Evolutionary conservation across 176 grass and related monocot genomes (phyloP), one percentile per base, ranked within the genome.

Genomic region (Raddia distichophylla): DNA sequence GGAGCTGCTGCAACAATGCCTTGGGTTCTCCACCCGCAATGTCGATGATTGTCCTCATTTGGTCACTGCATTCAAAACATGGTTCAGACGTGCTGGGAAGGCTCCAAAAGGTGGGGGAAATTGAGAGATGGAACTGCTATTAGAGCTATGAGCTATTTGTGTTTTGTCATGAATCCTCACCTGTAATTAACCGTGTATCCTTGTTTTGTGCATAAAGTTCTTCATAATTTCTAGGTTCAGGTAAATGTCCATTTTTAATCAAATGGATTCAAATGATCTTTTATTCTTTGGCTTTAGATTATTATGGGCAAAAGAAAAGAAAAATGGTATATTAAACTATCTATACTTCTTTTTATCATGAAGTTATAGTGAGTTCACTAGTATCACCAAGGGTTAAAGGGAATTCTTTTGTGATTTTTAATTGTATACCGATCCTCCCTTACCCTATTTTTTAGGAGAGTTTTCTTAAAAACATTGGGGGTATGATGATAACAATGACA

Each of bases 21-120:
- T 98, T 0, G 84, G 90, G 43, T 98, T 98, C 82, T 91, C 92
- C 0, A 93, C 90, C 34, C 84, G 92, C 73, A 91, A 91, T n/a
- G 69, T 90, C 0, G 48, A 81, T 0, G 83, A 82, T 60, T 86
- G 81, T 69, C 80, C 40, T 6, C 82, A 79, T 62, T 69, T 90
- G 73, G 71, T 93, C 2, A 3, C 77, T 1, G 75, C 77, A 6
- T 84, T 87, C 75, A 80, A 86, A 66, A 84, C 80, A 0, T 80
- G 77, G 80, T 87, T 89, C 67, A 55, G 69, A 40, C 88, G 79
- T 10, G 84, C 88, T 75, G 75, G 45, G 9, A 49, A 51, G 78
- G 15, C 51, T 85, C 82, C 82, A 46, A 73, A 53, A 34, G 83
- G 51, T 3, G 43, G 33, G 7, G 79, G 40, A 46, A 66, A 82